phyloP scores from a whole-genome alignment of 192 early-diverging fungal species.

The Backusella psychrophila region DNA sequence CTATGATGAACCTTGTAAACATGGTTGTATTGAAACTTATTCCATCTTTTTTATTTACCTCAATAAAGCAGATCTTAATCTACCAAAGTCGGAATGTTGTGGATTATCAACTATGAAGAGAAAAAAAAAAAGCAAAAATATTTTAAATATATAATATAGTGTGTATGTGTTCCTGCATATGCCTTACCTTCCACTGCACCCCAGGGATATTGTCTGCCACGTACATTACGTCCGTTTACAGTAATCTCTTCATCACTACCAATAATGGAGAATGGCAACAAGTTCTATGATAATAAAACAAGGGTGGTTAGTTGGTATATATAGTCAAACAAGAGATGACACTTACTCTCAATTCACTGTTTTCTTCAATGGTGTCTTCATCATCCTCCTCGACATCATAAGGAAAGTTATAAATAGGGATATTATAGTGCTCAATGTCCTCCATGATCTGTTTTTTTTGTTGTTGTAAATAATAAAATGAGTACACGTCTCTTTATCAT shows the following conservation, averaged over 20 bases:
- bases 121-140: too few species aligned
- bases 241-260: constrained; percentile 90
- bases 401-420: constrained; percentile 98
- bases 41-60: constrained; percentile 42
- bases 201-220: constrained; percentile 95
- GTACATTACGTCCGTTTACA: constrained; percentile 85
- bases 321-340: not conserved
- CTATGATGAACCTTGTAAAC: constrained; percentile 23
- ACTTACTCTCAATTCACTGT: constrained; percentile 80
- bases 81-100: constrained; percentile 96
- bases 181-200: constrained; percentile 80
- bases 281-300: constrained; percentile 19
- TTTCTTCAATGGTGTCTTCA: constrained; percentile 98
- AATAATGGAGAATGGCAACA: constrained; percentile 96
- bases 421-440: constrained; percentile 92
- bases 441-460: constrained; percentile 68
- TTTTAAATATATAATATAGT: too few species aligned
- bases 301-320: not conserved
- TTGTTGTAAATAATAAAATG: too few species aligned
- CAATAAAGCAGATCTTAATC: constrained; percentile 87
- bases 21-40: not conserved
- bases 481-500: too few species aligned
- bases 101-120: constrained; percentile 78
- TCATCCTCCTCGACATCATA: constrained; percentile 93
- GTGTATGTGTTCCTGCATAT: constrained; percentile 2